A percentile compares a stretch with the other conserved stretches of the same genome.
These are phyloP conservation scores for Kalmusia sp. DNA, from an alignment of 2,329 filamentous ascomycete species.

Conservation along the genomic window DNA sequence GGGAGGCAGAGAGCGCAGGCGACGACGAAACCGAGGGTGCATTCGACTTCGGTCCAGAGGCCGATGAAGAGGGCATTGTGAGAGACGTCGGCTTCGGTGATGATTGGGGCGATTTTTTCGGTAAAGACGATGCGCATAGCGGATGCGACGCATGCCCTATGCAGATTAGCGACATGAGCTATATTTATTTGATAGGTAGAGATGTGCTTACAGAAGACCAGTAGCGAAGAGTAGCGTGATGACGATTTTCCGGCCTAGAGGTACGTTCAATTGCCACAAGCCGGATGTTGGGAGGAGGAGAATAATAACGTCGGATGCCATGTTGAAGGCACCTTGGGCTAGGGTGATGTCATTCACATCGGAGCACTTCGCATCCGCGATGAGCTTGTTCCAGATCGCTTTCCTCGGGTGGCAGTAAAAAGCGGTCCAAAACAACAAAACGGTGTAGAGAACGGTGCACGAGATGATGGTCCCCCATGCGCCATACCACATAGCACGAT, in stretches of 20 bases:
- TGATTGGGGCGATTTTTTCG: slow-evolving; percentile 24
- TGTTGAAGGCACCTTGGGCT: slow-evolving; percentile 31
- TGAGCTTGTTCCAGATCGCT: slow-evolving; percentile 35
- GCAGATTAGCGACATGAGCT: slow-evolving; percentile 3
- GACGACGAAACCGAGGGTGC: slow-evolving; percentile 35
- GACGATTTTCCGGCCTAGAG: slow-evolving; percentile 29
- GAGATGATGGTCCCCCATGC: slow-evolving; percentile 27
- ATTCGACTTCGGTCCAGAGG: slow-evolving; percentile 34
- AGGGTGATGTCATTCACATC: slow-evolving; percentile 33
- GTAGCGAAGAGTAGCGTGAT: slow-evolving; percentile 33
- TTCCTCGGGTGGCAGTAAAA: slow-evolving; percentile 33
- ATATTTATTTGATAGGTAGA: background rate
- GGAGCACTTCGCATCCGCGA: slow-evolving; percentile 26
- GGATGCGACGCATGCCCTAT: slow-evolving; percentile 34
- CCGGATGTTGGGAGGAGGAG: slow-evolving; percentile 30
- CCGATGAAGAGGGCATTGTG: slow-evolving; percentile 36
- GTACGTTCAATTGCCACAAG: slow-evolving; percentile 31
- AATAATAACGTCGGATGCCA: slow-evolving; percentile 34
- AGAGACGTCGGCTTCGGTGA: slow-evolving; percentile 32
- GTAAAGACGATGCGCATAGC: slow-evolving; percentile 38
- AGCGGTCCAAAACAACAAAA: slow-evolving; percentile 34
- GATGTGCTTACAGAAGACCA: slow-evolving; percentile 31
- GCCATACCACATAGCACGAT: slow-evolving; percentile 33
- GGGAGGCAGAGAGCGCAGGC: slow-evolving; percentile 34
- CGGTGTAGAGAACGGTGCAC: slow-evolving; percentile 30